Conservation (phyloP, 148 eudicot genomes). For the Tetragonia tetragonoides region DNA sequence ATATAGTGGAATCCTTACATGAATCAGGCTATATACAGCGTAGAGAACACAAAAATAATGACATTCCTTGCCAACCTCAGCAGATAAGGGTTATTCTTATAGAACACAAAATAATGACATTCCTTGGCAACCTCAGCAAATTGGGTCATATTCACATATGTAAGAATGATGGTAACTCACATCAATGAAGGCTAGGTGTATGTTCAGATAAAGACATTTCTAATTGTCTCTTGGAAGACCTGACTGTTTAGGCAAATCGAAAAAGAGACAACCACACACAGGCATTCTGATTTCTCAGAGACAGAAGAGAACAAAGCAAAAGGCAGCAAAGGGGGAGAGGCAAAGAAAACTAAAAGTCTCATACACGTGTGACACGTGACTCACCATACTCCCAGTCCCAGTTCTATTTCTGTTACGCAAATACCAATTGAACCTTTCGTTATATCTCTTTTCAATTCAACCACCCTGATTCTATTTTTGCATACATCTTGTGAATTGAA, state of each 20-base stretch:
- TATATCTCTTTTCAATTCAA: not conserved
- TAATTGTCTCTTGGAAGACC: not conserved
- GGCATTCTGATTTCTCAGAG: not conserved
- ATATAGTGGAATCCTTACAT: not conserved
- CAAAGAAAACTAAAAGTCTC: too few relatives aligned
- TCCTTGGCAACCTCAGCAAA: too few relatives aligned
- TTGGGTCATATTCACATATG: not conserved
- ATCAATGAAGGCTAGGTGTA: not conserved
- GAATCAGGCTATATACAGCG: not conserved
- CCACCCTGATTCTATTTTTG: not conserved
- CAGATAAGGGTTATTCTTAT: too few relatives aligned
- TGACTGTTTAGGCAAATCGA: not conserved
- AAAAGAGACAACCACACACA: not conserved
- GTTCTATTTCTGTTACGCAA: too few relatives aligned
- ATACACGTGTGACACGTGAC: not conserved
- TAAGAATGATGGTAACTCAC: not conserved
- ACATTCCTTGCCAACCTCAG: too few relatives aligned
- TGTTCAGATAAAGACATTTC: not conserved
- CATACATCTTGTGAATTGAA: not conserved
- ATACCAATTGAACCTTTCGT: too few relatives aligned
- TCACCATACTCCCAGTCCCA: too few relatives aligned
- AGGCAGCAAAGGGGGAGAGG: not conserved
- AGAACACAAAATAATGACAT: not conserved
- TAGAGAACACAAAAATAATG: not conserved
- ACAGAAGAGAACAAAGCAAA: not conserved